Evolutionary conservation across 805 yeast genomes (phyloP).

Genomic region (Torulaspora franciscae): DNA sequence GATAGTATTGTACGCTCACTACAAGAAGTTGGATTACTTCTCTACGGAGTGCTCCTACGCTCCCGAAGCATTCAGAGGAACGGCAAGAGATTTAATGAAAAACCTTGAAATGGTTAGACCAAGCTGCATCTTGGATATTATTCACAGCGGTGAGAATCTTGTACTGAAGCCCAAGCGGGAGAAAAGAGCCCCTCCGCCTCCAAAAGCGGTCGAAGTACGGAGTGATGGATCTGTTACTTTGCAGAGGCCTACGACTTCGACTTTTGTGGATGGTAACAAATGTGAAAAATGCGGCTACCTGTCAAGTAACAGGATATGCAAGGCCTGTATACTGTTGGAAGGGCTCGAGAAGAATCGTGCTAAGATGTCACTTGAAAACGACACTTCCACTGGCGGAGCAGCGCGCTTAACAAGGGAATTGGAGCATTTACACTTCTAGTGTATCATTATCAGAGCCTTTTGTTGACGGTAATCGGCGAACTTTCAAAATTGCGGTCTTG

Average conservation of each 20-base stretch:
- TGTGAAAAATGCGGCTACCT: conserved; percentile 91
- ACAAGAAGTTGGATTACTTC: conserved; percentile 89
- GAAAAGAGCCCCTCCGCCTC: conserved; percentile 31
- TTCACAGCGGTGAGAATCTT: conserved; percentile 87
- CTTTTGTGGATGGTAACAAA: conserved; percentile 57
- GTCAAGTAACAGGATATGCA: conserved; percentile 82
- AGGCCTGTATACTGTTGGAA: conserved; percentile 84
- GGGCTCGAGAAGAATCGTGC: conserved; percentile 79
- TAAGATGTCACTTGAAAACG: conserved; percentile 48
- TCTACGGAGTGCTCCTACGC: conserved; percentile 98
- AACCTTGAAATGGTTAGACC: conserved; percentile 87
- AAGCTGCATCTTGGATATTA: conserved; percentile 88
- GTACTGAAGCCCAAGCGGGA: conserved; percentile 56
- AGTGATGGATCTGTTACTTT: conserved; percentile 60
- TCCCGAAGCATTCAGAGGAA: conserved; percentile 97
- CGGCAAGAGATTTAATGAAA: conserved; percentile 89
- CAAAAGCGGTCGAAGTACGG: conserved; percentile 47
- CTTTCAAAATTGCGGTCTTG: not conserved
- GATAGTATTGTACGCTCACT: conserved; percentile 94
- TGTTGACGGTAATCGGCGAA: no score
- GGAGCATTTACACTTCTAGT: conserved; percentile 58
- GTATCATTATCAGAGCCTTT: not conserved
- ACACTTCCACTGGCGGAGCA: conserved; percentile 53
- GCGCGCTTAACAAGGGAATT: conserved; percentile 57
- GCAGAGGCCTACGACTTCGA: conserved; percentile 18